Evolutionary conservation across 495 filamentous ascomycete species (phyloP), one percentile per base, ranked within the genome.

Genomic region (Podospora appendiculata): DNA sequence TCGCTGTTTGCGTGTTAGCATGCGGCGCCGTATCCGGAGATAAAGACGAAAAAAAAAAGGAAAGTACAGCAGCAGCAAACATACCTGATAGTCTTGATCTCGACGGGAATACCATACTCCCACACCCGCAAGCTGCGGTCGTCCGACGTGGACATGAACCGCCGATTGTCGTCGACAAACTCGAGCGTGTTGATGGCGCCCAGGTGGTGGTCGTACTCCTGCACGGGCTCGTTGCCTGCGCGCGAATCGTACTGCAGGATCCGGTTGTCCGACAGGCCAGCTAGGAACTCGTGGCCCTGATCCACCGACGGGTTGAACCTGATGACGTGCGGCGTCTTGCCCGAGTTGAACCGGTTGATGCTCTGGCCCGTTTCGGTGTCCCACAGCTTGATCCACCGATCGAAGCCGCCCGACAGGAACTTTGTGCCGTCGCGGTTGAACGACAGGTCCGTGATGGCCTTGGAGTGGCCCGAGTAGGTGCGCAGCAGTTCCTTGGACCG

Each of bases 131-230:
- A 75, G 25, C 86, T 91, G 67, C 96, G 94, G 72, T 99, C 93
- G 70, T 99, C 94, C 5, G 87, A 91, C 10, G 94, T 97, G 32
- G 93, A 90, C 79, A 97, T 93, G 80, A 99, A 97, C 45, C 94
- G 86, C 39, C 93, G 84, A 69, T 89, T 88, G 49, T 94, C 83
- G 67, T 96, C 93, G 58, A 94, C 89, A 67, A 96, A 98, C 38
- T 90, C 95, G 61, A 97, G 87, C 8, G 92, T 97, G 72, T 97
- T 97, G 75, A 99, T 83, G n/a, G 92, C 87, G 39, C 88, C 91
- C 47, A 99, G 73, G 62, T 99, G 93, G 71, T 97, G 91, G 67
- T 97, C 91, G 71, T 99, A 99, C 77, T 97, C 93, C 63, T 99
- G 93, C 39, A 95, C 87, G 40, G 91, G 74, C 58, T 94, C 86